phyloP scores from a whole-genome alignment of 371 early-diverging fungal species.

The Parasitella parasitica region DNA sequence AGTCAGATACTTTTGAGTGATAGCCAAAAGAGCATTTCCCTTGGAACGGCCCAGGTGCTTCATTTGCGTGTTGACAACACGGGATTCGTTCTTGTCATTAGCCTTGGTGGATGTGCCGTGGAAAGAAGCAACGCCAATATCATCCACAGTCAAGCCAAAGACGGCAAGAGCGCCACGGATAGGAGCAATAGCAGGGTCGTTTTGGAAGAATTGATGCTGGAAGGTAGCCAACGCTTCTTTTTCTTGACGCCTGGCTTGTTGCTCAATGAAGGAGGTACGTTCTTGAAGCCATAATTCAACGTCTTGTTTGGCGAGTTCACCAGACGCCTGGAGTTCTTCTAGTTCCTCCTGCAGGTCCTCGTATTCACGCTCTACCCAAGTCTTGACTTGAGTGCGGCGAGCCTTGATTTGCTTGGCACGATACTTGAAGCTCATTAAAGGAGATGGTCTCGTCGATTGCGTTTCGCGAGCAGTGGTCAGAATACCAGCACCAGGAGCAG shows the following conservation, averaged over 20 bases:
- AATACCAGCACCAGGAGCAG: constrained; percentile 96
- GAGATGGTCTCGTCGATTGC: constrained; percentile 63
- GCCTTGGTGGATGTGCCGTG: constrained; percentile 97
- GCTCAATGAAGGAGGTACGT: constrained; percentile 80
- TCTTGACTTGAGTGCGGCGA: constrained; percentile 80
- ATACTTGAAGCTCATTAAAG: constrained; percentile 87
- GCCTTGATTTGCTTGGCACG: constrained; percentile 82
- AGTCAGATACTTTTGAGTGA: constrained; percentile 95
- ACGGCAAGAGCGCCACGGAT: constrained; percentile 90
- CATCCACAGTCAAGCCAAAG: constrained; percentile 90
- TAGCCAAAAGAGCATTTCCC: constrained; percentile 81
- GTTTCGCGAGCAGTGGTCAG: constrained; percentile 91
- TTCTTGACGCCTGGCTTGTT: constrained; percentile 84
- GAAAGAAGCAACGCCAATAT: constrained; percentile 96
- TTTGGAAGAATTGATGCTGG: constrained; percentile 87
- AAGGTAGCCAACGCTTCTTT: constrained; percentile 81
- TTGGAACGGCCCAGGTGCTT: constrained; percentile 86
- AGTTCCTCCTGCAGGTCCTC: constrained; percentile 72
- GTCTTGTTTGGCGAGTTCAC: constrained; percentile 65
- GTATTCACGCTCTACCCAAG: constrained; percentile 88
- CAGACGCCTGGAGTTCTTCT: constrained; percentile 64
- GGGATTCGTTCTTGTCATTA: constrained; percentile 96
- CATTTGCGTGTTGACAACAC: constrained; percentile 86
- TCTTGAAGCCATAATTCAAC: constrained; percentile 67
- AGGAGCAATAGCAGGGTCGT: constrained; percentile 85